Conservation (phyloP, 305 asterid species). For the Fraxinus albicans region DNA sequence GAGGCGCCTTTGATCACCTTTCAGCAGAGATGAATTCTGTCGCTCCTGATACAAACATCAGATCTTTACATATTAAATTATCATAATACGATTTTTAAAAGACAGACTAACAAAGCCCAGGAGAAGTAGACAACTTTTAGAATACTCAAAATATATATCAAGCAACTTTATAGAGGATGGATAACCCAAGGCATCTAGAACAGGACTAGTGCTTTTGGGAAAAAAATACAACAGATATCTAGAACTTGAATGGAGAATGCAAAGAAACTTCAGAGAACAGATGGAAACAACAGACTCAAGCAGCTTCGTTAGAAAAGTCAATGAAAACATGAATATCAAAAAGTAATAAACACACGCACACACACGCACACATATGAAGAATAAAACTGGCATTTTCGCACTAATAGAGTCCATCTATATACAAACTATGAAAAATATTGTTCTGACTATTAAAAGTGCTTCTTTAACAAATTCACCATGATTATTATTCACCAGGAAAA, state of each 20-base stretch:
- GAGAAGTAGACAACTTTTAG: background rate
- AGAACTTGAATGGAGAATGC: background rate
- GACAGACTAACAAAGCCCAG: background rate
- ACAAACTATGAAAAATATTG: background rate
- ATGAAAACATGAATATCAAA: background rate
- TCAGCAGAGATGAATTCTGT: slow-evolving; percentile 57
- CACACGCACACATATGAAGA: background rate
- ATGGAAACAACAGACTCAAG: background rate
- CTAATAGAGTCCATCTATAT: background rate
- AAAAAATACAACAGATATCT: background rate
- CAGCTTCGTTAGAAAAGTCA: background rate
- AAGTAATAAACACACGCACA: background rate
- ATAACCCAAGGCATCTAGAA: background rate
- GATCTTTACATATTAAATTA: slow-evolving; percentile 10
- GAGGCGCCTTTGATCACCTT: slow-evolving; percentile 55
- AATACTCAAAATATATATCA: slow-evolving; percentile 9
- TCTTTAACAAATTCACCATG: background rate
- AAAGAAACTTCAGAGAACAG: background rate
- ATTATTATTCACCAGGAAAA: background rate
- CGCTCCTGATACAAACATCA: slow-evolving; percentile 55
- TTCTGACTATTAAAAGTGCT: background rate
- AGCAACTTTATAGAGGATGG: background rate
- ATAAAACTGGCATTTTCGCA: background rate
- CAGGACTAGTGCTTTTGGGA: background rate
- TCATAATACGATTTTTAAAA: background rate